Evolutionary conservation across 345 rosid species (phyloP).

Genomic region (Fremontodendron californicum): DNA sequence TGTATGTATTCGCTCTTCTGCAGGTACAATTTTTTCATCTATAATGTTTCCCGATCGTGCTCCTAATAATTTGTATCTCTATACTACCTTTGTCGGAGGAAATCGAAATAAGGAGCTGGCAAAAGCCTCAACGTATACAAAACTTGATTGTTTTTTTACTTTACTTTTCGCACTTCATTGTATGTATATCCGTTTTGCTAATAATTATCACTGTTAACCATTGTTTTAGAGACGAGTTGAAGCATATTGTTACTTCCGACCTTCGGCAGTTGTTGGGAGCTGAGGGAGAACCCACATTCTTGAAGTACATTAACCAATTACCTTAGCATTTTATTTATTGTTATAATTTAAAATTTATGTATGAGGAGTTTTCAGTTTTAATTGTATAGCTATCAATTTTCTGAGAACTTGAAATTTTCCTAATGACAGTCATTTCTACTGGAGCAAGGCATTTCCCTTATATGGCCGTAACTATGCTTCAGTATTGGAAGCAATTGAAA

Average conservation of each 20-base stretch:
- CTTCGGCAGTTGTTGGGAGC: slow-evolving; percentile 73
- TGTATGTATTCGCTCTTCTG: slow-evolving; percentile 4
- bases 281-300: slow-evolving; percentile 83
- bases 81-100: slow-evolving; percentile 94
- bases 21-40: slow-evolving; percentile 96
- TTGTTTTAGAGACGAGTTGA: slow-evolving; percentile 59
- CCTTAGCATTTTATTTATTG: not conserved
- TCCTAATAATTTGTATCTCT: slow-evolving; percentile 59
- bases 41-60: slow-evolving; percentile 96
- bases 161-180: not conserved
- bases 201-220: not conserved
- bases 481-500: slow-evolving; percentile 61
- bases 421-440: slow-evolving; percentile 69
- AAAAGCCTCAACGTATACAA: slow-evolving; percentile 65
- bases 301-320: slow-evolving; percentile 50
- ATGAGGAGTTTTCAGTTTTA: not conserved
- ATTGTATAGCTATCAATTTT: not conserved
- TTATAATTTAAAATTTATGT: not conserved
- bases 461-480: slow-evolving; percentile 65
- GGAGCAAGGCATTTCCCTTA: slow-evolving; percentile 88
- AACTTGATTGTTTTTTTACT: not conserved
- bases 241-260: slow-evolving; percentile 76
- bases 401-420: slow-evolving; percentile 3
- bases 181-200: slow-evolving; percentile 1
- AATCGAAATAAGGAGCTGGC: slow-evolving; percentile 87